Base-by-base conservation (phyloP, 768 basidiomycete genomes). In the Termitomyces sp. region DNA sequence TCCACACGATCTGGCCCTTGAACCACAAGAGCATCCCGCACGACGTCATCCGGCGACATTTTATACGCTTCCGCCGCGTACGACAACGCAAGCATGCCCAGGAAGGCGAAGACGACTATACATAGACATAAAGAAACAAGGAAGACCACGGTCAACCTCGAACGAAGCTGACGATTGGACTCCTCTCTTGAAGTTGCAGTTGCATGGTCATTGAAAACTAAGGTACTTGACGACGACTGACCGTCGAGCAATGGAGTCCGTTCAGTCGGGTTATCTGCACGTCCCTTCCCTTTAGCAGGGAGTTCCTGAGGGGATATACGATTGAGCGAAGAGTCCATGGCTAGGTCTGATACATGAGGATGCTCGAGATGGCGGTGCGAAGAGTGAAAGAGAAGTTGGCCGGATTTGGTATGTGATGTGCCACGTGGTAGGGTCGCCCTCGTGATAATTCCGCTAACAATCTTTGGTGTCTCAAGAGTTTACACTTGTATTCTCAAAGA, bases 1-100 rank as follows among this genome's bases (percentile, higher is more conserved):
- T 88, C 78, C 46, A 92, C 72, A 28, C 78, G 74, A 65, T 86
- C 82, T 0, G 90, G 90, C 1, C 88, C 88, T 46, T 77, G 71
- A 49, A 89, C 73, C 11, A 84, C 78, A 16, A 92, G 67, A 20
- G 82, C 82, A 15, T 79, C 74, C 42, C 83, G 73, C 39, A 91
- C 69, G 57, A 91, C 70, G 63, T 85, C 83, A 63, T 90, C 81
- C 13, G 86, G 78, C 3, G 85, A 81, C 16, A 85, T 67, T 58
- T 73, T 70, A 15, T 84, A 79, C 0, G 82, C 83, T 36, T 78
- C 78, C 18, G 87, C 77, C 20, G 86, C 84, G 66, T 90, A 92
- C 3, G 86, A 85, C 77, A 84, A 89, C 6, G 84, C 87, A 9
- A 91, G 74, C 18, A 89, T 66, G 4, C 75, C 78, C 11, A 85